A percentile compares a stretch with the other conserved stretches of the same genome.
phyloP scores from a whole-genome alignment of 139 green algal genomes.

The Chlorella vulgaris region DNA sequence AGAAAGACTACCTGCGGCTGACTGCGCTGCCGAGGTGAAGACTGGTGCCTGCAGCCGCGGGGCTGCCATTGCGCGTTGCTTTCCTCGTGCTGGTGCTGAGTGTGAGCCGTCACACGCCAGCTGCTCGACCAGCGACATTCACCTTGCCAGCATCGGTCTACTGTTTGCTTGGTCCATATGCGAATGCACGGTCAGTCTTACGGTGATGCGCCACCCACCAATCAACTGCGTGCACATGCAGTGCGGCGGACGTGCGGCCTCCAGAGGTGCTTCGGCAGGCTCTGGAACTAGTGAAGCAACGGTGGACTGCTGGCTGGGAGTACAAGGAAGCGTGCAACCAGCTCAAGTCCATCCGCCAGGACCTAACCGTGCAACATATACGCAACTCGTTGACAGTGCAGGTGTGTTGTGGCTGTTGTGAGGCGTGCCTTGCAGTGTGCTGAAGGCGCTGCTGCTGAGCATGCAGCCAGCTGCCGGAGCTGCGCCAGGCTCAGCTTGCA shows the following conservation, averaged over 20 bases:
- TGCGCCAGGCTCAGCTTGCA: too few species aligned
- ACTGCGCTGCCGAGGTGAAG: slow-evolving; percentile 50
- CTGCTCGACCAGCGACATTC: too few species aligned
- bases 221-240: not conserved
- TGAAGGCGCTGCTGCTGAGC: too few species aligned
- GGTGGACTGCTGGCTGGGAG: slow-evolving; percentile 25
- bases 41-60: not conserved
- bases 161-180: not conserved
- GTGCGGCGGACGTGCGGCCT: slow-evolving; percentile 39
- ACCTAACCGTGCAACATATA: slow-evolving; percentile 81
- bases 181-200: too few species aligned
- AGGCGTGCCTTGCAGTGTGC: not conserved
- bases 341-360: slow-evolving; percentile 85
- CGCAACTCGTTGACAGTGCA: slow-evolving; percentile 52
- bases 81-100: too few species aligned
- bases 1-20: slow-evolving; percentile 66
- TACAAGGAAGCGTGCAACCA: slow-evolving; percentile 60
- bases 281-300: slow-evolving; percentile 60
- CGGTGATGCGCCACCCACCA: too few species aligned
- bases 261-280: slow-evolving; percentile 54
- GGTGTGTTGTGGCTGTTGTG: not conserved
- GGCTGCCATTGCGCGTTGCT: not conserved
- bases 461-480: too few species aligned
- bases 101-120: too few species aligned
- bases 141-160: not conserved